These are phyloP conservation scores for Camelina neglecta DNA, from an alignment of 345 rosid genomes.

Conservation along the genomic window DNA sequence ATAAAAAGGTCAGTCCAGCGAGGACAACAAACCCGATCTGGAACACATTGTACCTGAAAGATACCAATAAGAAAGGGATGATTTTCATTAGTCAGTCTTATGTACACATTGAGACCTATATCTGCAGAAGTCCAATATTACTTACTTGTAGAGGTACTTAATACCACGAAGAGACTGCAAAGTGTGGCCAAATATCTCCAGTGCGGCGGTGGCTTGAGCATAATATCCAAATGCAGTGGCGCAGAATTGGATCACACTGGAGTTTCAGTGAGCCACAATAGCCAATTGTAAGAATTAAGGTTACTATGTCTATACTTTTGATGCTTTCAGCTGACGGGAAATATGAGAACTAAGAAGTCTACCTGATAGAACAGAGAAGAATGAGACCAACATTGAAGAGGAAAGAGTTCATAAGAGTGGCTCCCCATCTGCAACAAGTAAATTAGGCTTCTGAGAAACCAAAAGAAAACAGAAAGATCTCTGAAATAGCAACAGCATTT, in stretches of 20 bases:
- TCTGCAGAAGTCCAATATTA: conserved; percentile 12
- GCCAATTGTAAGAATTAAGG: neutral
- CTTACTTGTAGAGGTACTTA: conserved; percentile 90
- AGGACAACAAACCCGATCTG: conserved; percentile 80
- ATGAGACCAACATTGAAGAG: conserved; percentile 96
- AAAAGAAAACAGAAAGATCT: conserved; percentile 20
- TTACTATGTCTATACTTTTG: conserved; percentile 10
- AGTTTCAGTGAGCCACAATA: conserved; percentile 38
- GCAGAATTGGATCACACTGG: conserved; percentile 95
- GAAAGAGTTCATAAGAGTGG: conserved; percentile 93
- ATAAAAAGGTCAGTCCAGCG: conserved; percentile 87
- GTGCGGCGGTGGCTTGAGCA: conserved; percentile 98
- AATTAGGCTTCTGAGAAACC: conserved; percentile 38
- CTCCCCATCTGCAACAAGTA: conserved; percentile 85
- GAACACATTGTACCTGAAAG: conserved; percentile 83
- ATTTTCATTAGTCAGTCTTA: neutral
- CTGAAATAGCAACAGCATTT: conserved; percentile 11
- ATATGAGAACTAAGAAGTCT: conserved; percentile 26
- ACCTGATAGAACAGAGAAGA: conserved; percentile 94
- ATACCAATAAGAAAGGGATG: neutral
- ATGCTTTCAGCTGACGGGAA: neutral
- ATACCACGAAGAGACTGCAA: conserved; percentile 95
- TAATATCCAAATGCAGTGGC: conserved; percentile 94
- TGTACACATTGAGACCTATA: neutral
- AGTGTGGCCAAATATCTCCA: conserved; percentile 96